These are phyloP conservation scores for Phragmites australis DNA, from an alignment of 176 grass and related monocot genomes.

Conservation along the genomic window DNA sequence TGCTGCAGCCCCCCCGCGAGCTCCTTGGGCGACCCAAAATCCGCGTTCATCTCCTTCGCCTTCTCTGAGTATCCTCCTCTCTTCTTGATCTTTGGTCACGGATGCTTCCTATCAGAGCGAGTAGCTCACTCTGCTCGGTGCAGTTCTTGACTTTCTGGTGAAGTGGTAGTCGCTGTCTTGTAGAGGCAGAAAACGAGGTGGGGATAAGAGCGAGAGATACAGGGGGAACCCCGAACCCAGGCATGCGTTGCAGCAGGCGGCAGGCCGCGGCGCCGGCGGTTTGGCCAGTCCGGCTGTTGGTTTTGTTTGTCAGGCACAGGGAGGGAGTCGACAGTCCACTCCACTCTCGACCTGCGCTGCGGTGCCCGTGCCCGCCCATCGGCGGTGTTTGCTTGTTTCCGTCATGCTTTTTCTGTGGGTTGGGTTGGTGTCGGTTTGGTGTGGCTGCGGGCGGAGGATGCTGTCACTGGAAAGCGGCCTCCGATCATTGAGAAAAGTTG, in stretches of 20 bases:
- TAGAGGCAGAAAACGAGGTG: background rate
- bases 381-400: background rate
- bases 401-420: background rate
- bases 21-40: constrained; percentile 49
- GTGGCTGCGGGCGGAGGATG: background rate
- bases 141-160: background rate
- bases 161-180: constrained; percentile 10
- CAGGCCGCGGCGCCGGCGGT: constrained; percentile 35
- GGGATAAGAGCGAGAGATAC: background rate
- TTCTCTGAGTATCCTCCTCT: background rate
- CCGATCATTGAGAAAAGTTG: background rate
- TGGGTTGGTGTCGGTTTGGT: background rate
- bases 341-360: background rate
- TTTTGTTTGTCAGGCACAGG: background rate
- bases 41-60: constrained; percentile 43
- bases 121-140: background rate
- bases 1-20: constrained; percentile 53
- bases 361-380: background rate
- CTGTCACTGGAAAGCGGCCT: background rate
- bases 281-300: background rate
- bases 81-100: constrained; percentile 10
- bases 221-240: background rate
- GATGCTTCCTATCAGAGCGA: background rate
- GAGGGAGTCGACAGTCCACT: background rate
- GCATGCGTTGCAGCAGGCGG: background rate